Percentiles rank a stretch among this genome's conserved stretches.
These are phyloP conservation scores for Cutaneotrichosporon mucoides DNA, from an alignment of 1,284 basidiomycete genomes.

Conservation along the genomic window DNA sequence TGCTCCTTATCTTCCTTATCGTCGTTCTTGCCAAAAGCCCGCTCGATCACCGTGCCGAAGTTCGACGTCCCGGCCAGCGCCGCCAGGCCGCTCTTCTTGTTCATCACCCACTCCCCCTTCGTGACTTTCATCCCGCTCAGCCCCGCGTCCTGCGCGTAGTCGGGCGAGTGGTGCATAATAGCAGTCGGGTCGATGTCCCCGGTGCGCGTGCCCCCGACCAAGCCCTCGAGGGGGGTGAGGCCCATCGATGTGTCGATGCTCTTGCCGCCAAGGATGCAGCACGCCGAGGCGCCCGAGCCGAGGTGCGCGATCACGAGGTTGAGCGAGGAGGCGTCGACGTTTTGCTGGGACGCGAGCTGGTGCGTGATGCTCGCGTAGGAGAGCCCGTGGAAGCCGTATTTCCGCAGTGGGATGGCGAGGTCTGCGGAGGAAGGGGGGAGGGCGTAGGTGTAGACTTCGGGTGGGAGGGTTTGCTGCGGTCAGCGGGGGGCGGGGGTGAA, in stretches of 20 bases:
- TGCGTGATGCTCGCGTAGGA: constrained; percentile 45
- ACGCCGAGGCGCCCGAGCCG: constrained; percentile 75
- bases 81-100: constrained; percentile 63
- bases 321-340: constrained; percentile 54
- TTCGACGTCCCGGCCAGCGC: constrained; percentile 70
- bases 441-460: constrained; percentile 70
- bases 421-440: constrained; percentile 59
- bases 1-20: constrained; percentile 15
- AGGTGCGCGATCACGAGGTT: constrained; percentile 77
- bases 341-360: constrained; percentile 54
- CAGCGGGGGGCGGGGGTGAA: too few relatives aligned
- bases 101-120: constrained; percentile 71
- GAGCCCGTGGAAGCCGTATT: constrained; percentile 81
- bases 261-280: constrained; percentile 60
- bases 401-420: constrained; percentile 63
- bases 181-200: constrained; percentile 77
- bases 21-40: constrained; percentile 12
- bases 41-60: constrained; percentile 60
- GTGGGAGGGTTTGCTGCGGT: constrained; percentile 58
- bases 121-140: constrained; percentile 60
- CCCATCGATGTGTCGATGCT: constrained; percentile 65
- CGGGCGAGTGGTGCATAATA: constrained; percentile 76
- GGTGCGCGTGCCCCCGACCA: constrained; percentile 80
- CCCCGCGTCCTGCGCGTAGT: constrained; percentile 54
- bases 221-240: constrained; percentile 52